Percentiles rank a stretch among this genome's conserved stretches.
Conservation (phyloP, 345 rosid genomes). For the Sonneratia alba region DNA sequence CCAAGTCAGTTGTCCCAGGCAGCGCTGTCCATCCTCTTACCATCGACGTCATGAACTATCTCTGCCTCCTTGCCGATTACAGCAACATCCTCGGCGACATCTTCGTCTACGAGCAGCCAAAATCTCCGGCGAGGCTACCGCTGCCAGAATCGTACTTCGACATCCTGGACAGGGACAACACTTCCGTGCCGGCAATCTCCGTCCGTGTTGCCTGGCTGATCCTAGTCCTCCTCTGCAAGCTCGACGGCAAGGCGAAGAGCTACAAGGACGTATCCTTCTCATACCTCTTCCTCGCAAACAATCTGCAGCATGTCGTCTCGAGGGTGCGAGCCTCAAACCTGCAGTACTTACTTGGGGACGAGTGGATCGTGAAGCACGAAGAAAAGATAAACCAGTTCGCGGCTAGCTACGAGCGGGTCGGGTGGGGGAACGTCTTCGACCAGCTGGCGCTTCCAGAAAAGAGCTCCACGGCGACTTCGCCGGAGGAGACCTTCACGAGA, state of each 20-base stretch:
- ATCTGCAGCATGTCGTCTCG: constrained; percentile 13
- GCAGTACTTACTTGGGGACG: constrained; percentile 10
- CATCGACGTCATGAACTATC: constrained; percentile 5
- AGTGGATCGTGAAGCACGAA: constrained; percentile 15
- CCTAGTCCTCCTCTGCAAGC: constrained; percentile 20
- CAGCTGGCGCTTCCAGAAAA: background rate
- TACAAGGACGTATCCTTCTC: constrained; percentile 15
- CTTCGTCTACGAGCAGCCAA: background rate
- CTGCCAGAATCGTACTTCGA: constrained; percentile 9
- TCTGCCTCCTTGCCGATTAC: constrained; percentile 10
- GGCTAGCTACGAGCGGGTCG: constrained; percentile 13
- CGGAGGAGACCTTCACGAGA: constrained; percentile 2
- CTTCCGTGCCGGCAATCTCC: constrained; percentile 3
- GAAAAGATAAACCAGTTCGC: constrained; percentile 10
- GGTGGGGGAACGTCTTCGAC: constrained; percentile 13
- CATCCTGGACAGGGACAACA: background rate
- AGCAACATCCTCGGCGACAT: constrained; percentile 8
- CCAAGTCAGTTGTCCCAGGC: constrained; percentile 7
- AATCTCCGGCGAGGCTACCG: background rate
- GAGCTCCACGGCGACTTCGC: background rate
- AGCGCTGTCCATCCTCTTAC: constrained; percentile 16
- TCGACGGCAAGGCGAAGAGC: constrained; percentile 13
- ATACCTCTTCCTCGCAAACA: constrained; percentile 21
- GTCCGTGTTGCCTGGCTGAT: constrained; percentile 12
- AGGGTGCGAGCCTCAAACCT: constrained; percentile 9